Conservation (phyloP, 495 filamentous ascomycete genomes). For the Aspergillus diversus region DNA sequence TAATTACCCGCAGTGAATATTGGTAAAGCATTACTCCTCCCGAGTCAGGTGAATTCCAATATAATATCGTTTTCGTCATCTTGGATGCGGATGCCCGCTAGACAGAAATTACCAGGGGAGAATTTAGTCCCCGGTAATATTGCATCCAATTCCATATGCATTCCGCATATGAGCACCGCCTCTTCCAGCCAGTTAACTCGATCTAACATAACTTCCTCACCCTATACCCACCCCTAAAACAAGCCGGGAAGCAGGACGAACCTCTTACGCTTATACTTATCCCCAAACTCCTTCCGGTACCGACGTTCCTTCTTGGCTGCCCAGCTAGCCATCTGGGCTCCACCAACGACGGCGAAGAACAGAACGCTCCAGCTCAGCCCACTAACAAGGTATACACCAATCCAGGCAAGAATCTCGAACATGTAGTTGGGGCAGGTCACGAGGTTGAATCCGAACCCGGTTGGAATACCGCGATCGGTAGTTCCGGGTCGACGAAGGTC, state of each 20-base stretch:
- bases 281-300: slow-evolving; percentile 86
- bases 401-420: slow-evolving; percentile 87
- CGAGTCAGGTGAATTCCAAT: background rate
- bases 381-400: slow-evolving; percentile 73
- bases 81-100: background rate
- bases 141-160: no score
- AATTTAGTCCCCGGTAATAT: background rate
- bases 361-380: slow-evolving; percentile 73
- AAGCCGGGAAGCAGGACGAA: slow-evolving; percentile 76
- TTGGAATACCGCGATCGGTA: slow-evolving; percentile 84
- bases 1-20: background rate
- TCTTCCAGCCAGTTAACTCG: no score
- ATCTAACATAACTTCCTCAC: background rate
- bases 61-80: background rate
- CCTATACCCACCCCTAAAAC: slow-evolving; percentile 37
- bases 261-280: slow-evolving; percentile 88
- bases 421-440: slow-evolving; percentile 98
- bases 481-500: slow-evolving; percentile 76
- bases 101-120: background rate
- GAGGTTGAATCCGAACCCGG: slow-evolving; percentile 78
- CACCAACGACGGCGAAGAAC: slow-evolving; percentile 70
- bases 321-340: slow-evolving; percentile 80
- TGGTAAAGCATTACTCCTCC: background rate
- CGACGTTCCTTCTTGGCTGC: slow-evolving; percentile 89
- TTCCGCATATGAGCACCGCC: no score